These are phyloP conservation scores for Colletotrichum phormii DNA, from an alignment of 2,329 filamentous ascomycete genomes.

Conservation along the genomic window DNA sequence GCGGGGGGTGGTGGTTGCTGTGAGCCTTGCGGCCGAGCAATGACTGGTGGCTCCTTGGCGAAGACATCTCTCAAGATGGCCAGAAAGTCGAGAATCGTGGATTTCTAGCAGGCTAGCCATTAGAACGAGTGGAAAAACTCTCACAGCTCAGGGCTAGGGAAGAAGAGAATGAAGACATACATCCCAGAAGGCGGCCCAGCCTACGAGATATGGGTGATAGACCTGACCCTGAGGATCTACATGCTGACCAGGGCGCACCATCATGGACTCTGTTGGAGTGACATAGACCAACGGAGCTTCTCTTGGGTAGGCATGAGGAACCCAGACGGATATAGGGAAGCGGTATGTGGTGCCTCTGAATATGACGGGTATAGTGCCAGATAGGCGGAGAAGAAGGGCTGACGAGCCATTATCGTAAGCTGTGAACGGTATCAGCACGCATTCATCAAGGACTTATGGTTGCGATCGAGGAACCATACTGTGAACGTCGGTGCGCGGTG, in stretches of 20 bases:
- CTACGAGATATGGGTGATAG: slow-evolving; percentile 94
- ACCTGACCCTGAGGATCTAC: slow-evolving; percentile 92
- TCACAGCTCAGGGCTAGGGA: neutral
- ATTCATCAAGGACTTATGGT: neutral
- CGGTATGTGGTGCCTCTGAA: slow-evolving; percentile 92
- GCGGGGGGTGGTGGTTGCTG: slow-evolving; percentile 48
- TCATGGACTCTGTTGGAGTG: slow-evolving; percentile 87
- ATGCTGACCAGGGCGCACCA: slow-evolving; percentile 91
- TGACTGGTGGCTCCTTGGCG: slow-evolving; percentile 92
- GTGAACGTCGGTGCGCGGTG: slow-evolving; percentile 92
- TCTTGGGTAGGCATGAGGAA: slow-evolving; percentile 89
- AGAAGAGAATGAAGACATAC: slow-evolving; percentile 63
- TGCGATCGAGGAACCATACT: slow-evolving; percentile 66
- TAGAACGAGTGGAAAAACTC: neutral
- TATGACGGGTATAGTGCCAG: slow-evolving; percentile 88
- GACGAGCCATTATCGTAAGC: slow-evolving; percentile 90
- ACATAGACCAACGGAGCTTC: slow-evolving; percentile 91
- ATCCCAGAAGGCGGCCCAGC: slow-evolving; percentile 92
- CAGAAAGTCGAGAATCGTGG: slow-evolving; percentile 84
- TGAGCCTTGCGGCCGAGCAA: slow-evolving; percentile 73
- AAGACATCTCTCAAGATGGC: slow-evolving; percentile 88
- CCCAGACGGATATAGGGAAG: slow-evolving; percentile 93
- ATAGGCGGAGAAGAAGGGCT: slow-evolving; percentile 86
- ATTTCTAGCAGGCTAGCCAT: slow-evolving; percentile 70
- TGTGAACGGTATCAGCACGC: slow-evolving; percentile 52